Base-by-base conservation (phyloP, 768 basidiomycete species). In the Rhizopogon sp. region DNA sequence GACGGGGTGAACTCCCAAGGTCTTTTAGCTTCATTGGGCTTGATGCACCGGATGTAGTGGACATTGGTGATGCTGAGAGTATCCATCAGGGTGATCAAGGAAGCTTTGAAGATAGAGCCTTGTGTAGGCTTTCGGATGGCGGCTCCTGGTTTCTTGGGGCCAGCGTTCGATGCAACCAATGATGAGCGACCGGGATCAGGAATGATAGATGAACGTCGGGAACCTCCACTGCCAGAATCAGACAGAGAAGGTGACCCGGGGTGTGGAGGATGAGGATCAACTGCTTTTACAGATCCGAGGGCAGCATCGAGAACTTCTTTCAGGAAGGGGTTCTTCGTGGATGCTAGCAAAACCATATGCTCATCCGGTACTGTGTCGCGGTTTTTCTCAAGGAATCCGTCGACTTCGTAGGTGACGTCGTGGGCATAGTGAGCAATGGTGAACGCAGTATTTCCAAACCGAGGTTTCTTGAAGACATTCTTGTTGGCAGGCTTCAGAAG, bases 41-140 rank as follows among this genome's bases (percentile, higher is more conserved):
- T 99, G 77, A 99, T 98, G 70, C 97, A 99, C 45, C 97, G 85
- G 66, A 99, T 99, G 67, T 99, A 99, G 67, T 99, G 97, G 0
- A 98, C 97, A 64, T 99, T 98, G 11, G 97, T 99, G 56, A 91
- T 88, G 64, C 91, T 88, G 60, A 99, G 87, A 0, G 97, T 99
- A 39, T 97, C 94, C 96, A 99, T 99, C 43, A 99, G 76, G 46
- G 84, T 88, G 67, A 90, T 88, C 51, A 99, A 74, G 0, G 95
- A 98, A 2, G 88, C 84, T 69, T 99, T 99, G 81, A 99, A 99
- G 68, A 99, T 99, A 6, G 92, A 95, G 25, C 96, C 97, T 60
- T 98, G 89, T 0, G 97, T 99, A 1, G 95, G 97, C 68, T 99
- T 99, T 71, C 79, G 86, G n/a, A 81, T 79, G 1, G 83, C 74